Percentiles rank a stretch among this genome's conserved stretches.
Evolutionary conservation across 306 rosid genomes (phyloP).

Genomic region (Castanea sativa): DNA sequence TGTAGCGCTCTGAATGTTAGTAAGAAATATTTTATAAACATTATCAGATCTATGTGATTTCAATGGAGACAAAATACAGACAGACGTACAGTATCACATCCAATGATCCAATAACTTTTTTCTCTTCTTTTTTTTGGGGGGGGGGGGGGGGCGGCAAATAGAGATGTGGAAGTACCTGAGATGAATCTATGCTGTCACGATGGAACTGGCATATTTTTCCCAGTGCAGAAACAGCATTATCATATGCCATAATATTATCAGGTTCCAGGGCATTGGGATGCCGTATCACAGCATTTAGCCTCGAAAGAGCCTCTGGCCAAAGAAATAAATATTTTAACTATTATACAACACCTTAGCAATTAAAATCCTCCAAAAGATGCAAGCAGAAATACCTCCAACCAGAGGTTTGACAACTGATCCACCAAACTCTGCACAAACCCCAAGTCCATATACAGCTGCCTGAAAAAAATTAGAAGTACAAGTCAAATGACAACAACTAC

Average conservation of each 20-base stretch:
- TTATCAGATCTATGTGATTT: neutral
- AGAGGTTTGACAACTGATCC: constrained; percentile 84
- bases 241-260: constrained; percentile 92
- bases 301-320: constrained; percentile 86
- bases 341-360: neutral
- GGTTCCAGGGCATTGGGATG: constrained; percentile 78
- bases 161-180: constrained; percentile 55
- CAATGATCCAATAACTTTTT: neutral
- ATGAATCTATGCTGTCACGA: constrained; percentile 86
- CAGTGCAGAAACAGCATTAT: constrained; percentile 96
- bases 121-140: neutral
- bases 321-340: constrained; percentile 22
- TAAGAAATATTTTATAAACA: neutral
- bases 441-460: constrained; percentile 99
- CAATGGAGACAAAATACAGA: neutral
- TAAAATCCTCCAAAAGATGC: constrained; percentile 3
- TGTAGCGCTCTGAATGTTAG: neutral
- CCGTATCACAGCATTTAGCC: constrained; percentile 85
- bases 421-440: constrained; percentile 97
- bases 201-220: constrained; percentile 89
- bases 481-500: constrained; percentile 15
- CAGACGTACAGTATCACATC: neutral
- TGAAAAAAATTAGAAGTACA: constrained; percentile 28
- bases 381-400: constrained; percentile 61
- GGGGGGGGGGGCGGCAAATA: no score